These are phyloP conservation scores for Strobilomyces echinocephalus DNA, from an alignment of 768 basidiomycete genomes.

Conservation along the genomic window DNA sequence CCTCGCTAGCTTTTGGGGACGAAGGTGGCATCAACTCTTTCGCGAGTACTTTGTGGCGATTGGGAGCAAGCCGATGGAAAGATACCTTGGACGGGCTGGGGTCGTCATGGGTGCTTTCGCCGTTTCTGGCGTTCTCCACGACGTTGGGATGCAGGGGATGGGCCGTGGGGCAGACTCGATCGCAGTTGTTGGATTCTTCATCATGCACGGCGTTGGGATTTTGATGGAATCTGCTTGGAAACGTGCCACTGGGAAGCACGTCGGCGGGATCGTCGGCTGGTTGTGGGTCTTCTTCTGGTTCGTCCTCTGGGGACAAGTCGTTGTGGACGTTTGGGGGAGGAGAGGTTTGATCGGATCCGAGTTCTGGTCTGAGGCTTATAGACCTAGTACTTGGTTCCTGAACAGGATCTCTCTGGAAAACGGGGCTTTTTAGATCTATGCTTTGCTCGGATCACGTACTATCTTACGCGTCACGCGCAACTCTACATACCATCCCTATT, in stretches of 20 bases:
- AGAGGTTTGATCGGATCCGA: constrained; percentile 18
- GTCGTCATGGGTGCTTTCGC: constrained; percentile 54
- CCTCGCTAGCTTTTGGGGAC: constrained; percentile 57
- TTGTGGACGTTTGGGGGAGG: constrained; percentile 42
- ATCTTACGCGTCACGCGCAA: neutral
- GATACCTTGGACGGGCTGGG: constrained; percentile 45
- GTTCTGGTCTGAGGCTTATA: constrained; percentile 13
- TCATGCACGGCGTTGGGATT: constrained; percentile 52
- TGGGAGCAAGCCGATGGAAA: constrained; percentile 43
- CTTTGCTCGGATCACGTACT: neutral
- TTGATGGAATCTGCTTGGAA: constrained; percentile 47
- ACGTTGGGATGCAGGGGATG: constrained; percentile 55
- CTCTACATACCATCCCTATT: neutral
- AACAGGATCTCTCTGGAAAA: constrained; percentile 3
- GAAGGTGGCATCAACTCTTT: constrained; percentile 67
- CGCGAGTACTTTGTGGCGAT: constrained; percentile 50
- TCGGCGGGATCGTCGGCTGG: constrained; percentile 45
- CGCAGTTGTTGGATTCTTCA: constrained; percentile 46
- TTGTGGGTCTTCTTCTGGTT: constrained; percentile 51
- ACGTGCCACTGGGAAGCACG: constrained; percentile 38
- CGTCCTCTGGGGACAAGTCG: constrained; percentile 40
- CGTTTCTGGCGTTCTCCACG: constrained; percentile 57
- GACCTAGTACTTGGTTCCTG: constrained; percentile 15
- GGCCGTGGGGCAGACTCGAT: constrained; percentile 45
- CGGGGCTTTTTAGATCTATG: neutral